Percentiles rank a stretch among this genome's conserved stretches.
Conservation (phyloP, 2,329 filamentous ascomycete species). For the Ceratocystis variospora region DNA sequence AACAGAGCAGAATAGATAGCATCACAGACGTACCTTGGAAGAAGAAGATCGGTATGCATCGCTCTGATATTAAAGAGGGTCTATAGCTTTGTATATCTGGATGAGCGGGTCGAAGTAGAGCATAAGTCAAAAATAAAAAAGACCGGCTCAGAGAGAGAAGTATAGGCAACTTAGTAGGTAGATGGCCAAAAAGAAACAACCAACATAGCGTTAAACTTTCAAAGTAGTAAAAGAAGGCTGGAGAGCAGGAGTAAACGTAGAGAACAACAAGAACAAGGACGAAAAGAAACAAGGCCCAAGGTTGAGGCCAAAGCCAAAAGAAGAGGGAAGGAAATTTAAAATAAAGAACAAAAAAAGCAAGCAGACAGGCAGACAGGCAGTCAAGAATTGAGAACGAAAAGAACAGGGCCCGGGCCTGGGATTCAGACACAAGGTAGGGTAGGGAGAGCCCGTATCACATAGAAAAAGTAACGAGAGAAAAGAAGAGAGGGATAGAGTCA, state of each 20-base stretch:
- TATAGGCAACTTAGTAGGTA: too few species aligned
- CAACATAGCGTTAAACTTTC: too few species aligned
- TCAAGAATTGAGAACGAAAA: not conserved
- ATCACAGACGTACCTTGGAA: conserved; percentile 4
- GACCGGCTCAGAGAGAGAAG: too few species aligned
- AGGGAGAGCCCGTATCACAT: not conserved
- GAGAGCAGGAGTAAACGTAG: not conserved
- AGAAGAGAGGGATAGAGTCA: not conserved
- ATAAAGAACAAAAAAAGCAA: conserved; percentile 2
- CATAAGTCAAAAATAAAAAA: not conserved
- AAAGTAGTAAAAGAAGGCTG: not conserved
- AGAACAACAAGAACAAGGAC: not conserved
- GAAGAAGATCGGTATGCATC: conserved; percentile 12
- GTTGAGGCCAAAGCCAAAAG: not conserved
- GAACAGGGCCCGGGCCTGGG: not conserved
- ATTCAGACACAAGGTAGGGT: not conserved
- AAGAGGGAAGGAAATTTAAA: not conserved
- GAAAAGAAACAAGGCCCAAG: not conserved
- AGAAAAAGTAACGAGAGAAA: not conserved
- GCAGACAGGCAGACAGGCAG: not conserved
- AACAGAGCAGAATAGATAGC: not conserved
- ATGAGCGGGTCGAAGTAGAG: not conserved
- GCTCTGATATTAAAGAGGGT: conserved; percentile 2
- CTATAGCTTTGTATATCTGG: not conserved
- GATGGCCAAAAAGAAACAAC: too few species aligned